Evolutionary conservation across 1,284 basidiomycete genomes (phyloP).

Genomic region (Melampsora larici-populina): DNA sequence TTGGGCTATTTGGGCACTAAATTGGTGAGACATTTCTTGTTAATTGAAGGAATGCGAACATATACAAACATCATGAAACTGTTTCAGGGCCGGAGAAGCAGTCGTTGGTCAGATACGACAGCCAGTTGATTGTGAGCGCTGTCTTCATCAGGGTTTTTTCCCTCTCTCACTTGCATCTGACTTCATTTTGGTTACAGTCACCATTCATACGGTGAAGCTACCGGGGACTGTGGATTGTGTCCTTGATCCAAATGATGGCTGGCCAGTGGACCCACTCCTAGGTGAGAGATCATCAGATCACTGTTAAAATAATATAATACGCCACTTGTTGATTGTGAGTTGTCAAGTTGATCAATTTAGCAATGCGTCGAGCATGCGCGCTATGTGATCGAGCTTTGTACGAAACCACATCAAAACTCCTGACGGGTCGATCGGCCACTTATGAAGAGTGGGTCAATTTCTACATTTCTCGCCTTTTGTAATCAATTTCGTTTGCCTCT

Average conservation of each 20-base stretch:
- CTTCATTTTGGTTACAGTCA: background rate
- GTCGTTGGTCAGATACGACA: constrained; percentile 8
- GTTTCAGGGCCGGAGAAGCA: constrained; percentile 23
- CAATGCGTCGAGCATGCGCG: constrained; percentile 2
- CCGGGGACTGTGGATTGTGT: constrained; percentile 5
- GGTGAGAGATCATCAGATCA: too few species aligned
- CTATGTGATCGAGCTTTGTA: constrained; percentile 5
- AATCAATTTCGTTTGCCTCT: too few species aligned
- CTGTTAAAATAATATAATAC: too few species aligned
- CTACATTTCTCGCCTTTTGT: background rate
- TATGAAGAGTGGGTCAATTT: constrained; percentile 29
- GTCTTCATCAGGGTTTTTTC: background rate
- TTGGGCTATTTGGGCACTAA: constrained; percentile 16
- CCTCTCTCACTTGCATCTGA: background rate
- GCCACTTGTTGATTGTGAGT: too few species aligned
- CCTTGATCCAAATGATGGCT: constrained; percentile 33
- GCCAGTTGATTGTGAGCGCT: constrained; percentile 16
- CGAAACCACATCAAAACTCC: constrained; percentile 7
- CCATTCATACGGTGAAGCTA: constrained; percentile 17
- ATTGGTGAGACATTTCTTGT: constrained; percentile 8
- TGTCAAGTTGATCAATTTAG: background rate
- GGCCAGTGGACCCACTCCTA: constrained; percentile 22
- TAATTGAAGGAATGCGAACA: too few species aligned
- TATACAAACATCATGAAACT: too few species aligned
- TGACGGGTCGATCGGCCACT: constrained; percentile 6